Base-by-base conservation (phyloP, 495 filamentous ascomycete species). In the Lasiosphaeria miniovina region DNA sequence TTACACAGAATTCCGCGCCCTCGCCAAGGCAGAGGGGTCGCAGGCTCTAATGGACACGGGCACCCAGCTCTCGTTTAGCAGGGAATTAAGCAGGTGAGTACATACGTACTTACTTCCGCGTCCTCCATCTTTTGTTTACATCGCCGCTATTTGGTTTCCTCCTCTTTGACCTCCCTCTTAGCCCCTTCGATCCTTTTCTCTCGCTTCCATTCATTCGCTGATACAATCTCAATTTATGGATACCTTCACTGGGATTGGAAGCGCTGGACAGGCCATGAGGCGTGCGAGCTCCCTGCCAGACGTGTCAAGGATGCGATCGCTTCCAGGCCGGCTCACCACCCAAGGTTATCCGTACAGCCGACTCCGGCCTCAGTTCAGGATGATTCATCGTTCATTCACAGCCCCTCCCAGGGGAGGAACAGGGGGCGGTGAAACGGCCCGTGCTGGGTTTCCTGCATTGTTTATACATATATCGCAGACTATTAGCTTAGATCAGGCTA, bases 11-110 rank as follows among this genome's bases (percentile, higher is more conserved):
- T 82, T 90, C 54, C 84, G 79, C 5, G 71, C 73, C 57, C 62
- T 88, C 35, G 81, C 83, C 24, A 75, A 81, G 55, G 70, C 70
- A 3, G 75, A 76, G 14, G 85, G 87, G 6, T 90, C 88, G 88
- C 77, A 84, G 71, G 83, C 90, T 10, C 85, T 90, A 52, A 65
- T 84, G 24, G 88, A 88, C 0, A 86, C 84, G 0, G 88, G 90
- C 24, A 24, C 24, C 24, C 24, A 73, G 85, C 87, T 1, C 72
- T 91, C 74, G 86, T 90, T 68, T 89, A 84, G 79, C 88, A 91
- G 71, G 88, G 88, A 7, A 73, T 90, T 55, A 87, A 90, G 65
- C 87, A 90, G 74, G 68, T 66, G 56, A 59, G 62, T 62, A 35
- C 52, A 4, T 10, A 6, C 17, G 11, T 6, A 24, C 7, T 3